Evolutionary conservation across 2,329 filamentous ascomycete species (phyloP).

Genomic region (Amauroascus niger): DNA sequence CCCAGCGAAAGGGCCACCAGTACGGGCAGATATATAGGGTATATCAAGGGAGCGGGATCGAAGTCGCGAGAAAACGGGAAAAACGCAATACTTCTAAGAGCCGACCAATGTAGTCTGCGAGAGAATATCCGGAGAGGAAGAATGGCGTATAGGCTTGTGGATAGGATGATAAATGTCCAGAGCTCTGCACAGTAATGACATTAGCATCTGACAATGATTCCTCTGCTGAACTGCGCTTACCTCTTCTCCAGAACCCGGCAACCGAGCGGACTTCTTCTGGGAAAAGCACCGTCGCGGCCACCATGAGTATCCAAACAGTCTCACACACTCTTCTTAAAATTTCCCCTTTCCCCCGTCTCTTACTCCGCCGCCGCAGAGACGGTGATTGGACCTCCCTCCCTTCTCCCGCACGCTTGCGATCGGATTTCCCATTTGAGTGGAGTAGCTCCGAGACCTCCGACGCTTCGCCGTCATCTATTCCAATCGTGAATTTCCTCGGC

Average conservation of each 20-base stretch:
- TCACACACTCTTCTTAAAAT: conserved; percentile 44
- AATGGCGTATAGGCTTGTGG: conserved; percentile 27
- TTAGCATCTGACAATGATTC: neutral
- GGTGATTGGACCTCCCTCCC: conserved; percentile 21
- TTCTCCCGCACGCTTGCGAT: conserved; percentile 28
- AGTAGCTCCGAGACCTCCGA: neutral
- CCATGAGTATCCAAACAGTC: conserved; percentile 44
- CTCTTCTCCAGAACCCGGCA: conserved; percentile 32
- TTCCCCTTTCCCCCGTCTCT: conserved; percentile 32
- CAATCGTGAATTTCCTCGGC: neutral
- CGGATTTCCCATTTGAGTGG: conserved; percentile 17
- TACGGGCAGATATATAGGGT: conserved; percentile 66
- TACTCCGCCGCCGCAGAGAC: conserved; percentile 21
- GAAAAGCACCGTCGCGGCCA: conserved; percentile 39
- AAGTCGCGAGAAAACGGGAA: conserved; percentile 65
- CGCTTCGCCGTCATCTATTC: neutral
- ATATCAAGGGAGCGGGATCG: conserved; percentile 83
- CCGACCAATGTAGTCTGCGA: conserved; percentile 22
- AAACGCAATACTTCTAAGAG: conserved; percentile 32
- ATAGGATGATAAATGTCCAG: conserved; percentile 24
- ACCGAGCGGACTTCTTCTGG: conserved; percentile 25
- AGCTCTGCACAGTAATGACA: conserved; percentile 26
- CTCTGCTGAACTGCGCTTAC: conserved; percentile 20
- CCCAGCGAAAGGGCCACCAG: conserved; percentile 67
- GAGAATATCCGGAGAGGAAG: conserved; percentile 52